Conservation (phyloP, 2,329 filamentous ascomycete genomes). For the Tothia fuscella region DNA sequence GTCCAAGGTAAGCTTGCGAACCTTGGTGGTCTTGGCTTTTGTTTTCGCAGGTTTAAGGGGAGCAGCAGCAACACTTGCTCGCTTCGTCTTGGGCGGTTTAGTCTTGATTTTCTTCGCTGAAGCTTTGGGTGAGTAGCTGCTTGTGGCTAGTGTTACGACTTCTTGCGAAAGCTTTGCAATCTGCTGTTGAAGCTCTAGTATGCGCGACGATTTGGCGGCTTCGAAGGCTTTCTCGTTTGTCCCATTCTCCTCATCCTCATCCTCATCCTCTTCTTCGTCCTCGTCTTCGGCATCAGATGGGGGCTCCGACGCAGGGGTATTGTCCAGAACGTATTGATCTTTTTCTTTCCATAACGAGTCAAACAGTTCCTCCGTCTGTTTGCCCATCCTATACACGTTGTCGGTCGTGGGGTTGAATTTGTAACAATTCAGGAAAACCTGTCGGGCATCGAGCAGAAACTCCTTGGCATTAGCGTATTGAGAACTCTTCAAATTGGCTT, state of each 20-base stretch:
- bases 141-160: slow-evolving; percentile 5
- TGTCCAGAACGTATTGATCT: slow-evolving; percentile 64
- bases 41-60: slow-evolving; percentile 15
- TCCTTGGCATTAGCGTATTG: slow-evolving; percentile 75
- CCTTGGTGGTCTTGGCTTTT: slow-evolving; percentile 6
- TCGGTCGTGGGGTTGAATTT: slow-evolving; percentile 80
- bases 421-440: slow-evolving; percentile 83
- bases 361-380: slow-evolving; percentile 63
- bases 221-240: slow-evolving; percentile 47
- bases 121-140: slow-evolving; percentile 45
- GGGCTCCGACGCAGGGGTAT: slow-evolving; percentile 54
- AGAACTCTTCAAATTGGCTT: slow-evolving; percentile 61
- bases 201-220: slow-evolving; percentile 24
- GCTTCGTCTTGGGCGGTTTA: slow-evolving; percentile 24
- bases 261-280: slow-evolving; percentile 55
- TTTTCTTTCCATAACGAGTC: slow-evolving; percentile 66
- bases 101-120: slow-evolving; percentile 28
- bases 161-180: slow-evolving; percentile 61
- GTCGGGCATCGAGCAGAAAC: slow-evolving; percentile 68
- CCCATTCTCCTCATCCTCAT: too few relatives aligned
- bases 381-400: slow-evolving; percentile 59
- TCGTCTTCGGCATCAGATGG: slow-evolving; percentile 51
- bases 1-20: slow-evolving; percentile 46
- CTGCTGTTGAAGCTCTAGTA: slow-evolving; percentile 45
- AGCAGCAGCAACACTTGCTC: background rate